These are phyloP conservation scores for Saccharum spontaneum DNA, from an alignment of 176 grass and related monocot genomes.

Conservation along the genomic window DNA sequence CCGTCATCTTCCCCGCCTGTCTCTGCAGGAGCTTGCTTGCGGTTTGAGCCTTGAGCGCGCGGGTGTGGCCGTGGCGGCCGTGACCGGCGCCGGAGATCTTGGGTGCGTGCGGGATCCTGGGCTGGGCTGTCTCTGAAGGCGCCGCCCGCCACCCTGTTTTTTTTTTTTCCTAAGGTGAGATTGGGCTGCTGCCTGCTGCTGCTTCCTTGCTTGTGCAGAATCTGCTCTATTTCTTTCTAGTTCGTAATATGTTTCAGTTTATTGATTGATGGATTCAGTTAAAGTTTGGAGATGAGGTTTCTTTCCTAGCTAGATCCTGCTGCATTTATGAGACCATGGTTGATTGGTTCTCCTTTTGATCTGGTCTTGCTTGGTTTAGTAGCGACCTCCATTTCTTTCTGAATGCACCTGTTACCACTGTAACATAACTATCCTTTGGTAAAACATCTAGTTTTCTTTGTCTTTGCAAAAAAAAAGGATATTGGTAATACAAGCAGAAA, in stretches of 20 bases:
- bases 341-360: neutral
- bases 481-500: neutral
- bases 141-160: neutral
- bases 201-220: constrained; percentile 18
- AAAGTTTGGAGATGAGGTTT: neutral
- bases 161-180: constrained; percentile 34
- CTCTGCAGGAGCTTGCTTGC: constrained; percentile 16
- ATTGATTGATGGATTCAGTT: neutral
- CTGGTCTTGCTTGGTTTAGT: constrained; percentile 10
- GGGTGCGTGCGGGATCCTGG: neutral
- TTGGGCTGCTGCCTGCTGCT: too few species aligned
- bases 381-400: constrained; percentile 5
- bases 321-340: neutral
- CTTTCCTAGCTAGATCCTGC: constrained; percentile 22
- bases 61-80: constrained; percentile 3
- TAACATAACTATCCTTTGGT: neutral
- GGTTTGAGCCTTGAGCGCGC: constrained; percentile 19
- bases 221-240: neutral
- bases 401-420: neutral
- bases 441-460: neutral
- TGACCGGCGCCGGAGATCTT: constrained; percentile 17
- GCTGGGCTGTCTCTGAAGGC: neutral
- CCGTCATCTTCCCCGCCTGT: neutral
- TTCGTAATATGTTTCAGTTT: neutral
- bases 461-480: neutral